phyloP scores from a whole-genome alignment of 345 rosid genomes.

The Cardamine occulta region DNA sequence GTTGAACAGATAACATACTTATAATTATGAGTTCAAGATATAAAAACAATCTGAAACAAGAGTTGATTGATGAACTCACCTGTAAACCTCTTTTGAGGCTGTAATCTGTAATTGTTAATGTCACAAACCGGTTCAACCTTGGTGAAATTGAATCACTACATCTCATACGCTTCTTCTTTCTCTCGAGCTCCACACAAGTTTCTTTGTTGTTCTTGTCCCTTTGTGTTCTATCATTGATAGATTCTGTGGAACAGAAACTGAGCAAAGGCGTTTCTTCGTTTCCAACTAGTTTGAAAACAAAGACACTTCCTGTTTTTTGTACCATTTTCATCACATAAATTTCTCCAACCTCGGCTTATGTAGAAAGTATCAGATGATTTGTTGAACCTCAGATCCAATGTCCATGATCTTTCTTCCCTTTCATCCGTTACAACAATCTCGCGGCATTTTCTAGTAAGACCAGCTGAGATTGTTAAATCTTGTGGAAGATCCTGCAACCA shows the following conservation, averaged over 20 bases:
- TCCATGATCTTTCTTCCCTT: background rate
- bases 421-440: background rate
- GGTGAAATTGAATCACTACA: background rate
- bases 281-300: conserved; percentile 1
- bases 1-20: background rate
- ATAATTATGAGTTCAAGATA: background rate
- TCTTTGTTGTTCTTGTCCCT: background rate
- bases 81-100: background rate
- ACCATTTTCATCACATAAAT: background rate
- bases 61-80: conserved; percentile 17
- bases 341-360: conserved; percentile 25
- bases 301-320: background rate
- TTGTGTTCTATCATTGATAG: background rate
- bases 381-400: background rate
- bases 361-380: background rate
- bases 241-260: background rate
- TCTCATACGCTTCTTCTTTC: conserved; percentile 8
- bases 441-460: background rate
- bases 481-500: conserved; percentile 21
- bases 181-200: background rate
- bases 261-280: background rate
- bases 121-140: background rate
- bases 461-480: background rate
- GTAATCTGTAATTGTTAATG: conserved; percentile 18
- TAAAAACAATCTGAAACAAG: conserved; percentile 4